Base-by-base conservation (phyloP, 768 basidiomycete genomes). In the Lentinula boryana region DNA sequence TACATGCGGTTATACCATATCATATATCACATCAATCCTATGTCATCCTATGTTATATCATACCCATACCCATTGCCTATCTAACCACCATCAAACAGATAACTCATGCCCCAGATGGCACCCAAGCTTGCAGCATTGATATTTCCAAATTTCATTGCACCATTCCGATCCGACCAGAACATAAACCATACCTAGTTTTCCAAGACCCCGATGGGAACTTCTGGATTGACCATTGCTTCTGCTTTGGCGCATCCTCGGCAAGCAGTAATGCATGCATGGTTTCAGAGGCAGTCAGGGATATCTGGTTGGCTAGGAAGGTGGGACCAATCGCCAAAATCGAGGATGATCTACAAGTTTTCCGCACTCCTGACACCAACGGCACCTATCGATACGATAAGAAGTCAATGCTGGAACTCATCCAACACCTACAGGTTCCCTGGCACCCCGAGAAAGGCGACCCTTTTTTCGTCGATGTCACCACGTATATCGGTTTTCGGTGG, bases 401-500 rank as follows among this genome's bases (percentile, higher is more conserved):
- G 15, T 32, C 27, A 1, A 60, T 62, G 31, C 56, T 68, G 2
- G 13, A 12, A 0, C n/a, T 62, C 0, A 62, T 70, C 16, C 50
- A 60, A 23, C 54, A 52, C 1, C 59, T 74, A 4, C 57, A 65
- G 0, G 52, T 69, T 6, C 69, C 72, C 0, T 71, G 70, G 68
- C 66, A 69, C 46, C 48, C 61, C 4, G 58, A 64, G 15, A 72
- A 71, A 44, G 61, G 63, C 13, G 61, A 67, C 9, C 18, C 38
- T 9, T 63, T 68, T 9, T 74, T 73, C 41, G 48, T 18, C 4
- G 31, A 27, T n/a, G 32, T 41, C 0, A 62, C 68, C 23, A 61
- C 51, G 0, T 76, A 70, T 56, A 55, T 71, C 9, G 71, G 72
- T 16, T 75, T 74, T 58, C 35, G 56, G 0, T 74, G 71, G 71